Percentiles rank a stretch among this genome's conserved stretches.
phyloP scores from a whole-genome alignment of 2,329 filamentous ascomycete genomes.

The Curvularia lunata region DNA sequence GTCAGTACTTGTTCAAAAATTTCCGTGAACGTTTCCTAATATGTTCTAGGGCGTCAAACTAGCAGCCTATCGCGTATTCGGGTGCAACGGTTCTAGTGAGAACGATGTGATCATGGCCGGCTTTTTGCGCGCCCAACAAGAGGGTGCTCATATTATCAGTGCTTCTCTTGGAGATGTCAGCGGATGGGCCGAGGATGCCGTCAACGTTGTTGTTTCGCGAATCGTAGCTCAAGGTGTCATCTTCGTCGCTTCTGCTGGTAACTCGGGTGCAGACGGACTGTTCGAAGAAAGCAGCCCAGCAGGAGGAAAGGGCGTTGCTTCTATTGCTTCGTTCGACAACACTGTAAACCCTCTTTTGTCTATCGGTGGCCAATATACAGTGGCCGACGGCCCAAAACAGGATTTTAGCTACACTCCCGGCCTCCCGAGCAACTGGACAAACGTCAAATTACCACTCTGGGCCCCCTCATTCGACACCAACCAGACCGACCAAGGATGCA shows the following conservation, averaged over 20 bases:
- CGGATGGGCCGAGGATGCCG: not conserved
- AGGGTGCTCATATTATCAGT: constrained; percentile 1
- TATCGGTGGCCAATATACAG: not conserved
- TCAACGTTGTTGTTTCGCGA: not conserved
- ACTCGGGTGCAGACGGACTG: not conserved
- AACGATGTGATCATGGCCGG: not conserved
- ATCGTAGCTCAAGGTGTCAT: not conserved
- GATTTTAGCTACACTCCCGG: not conserved
- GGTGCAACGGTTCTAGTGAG: not conserved
- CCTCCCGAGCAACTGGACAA: not conserved
- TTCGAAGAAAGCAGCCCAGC: not conserved
- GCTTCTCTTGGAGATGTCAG: not conserved
- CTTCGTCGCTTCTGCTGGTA: not conserved
- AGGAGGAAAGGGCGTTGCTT: not conserved
- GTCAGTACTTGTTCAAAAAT: not conserved
- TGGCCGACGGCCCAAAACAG: not conserved
- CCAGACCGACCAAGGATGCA: not conserved
- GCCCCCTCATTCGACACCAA: not conserved
- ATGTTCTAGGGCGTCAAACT: not conserved
- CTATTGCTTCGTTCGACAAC: constrained; percentile 2
- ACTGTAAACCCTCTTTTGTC: not conserved
- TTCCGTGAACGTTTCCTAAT: not conserved
- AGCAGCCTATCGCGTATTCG: not conserved
- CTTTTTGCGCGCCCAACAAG: not conserved
- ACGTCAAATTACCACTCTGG: not conserved